Percentiles rank a stretch among this genome's conserved stretches.
Evolutionary conservation across 2,329 filamentous ascomycete species (phyloP).

Genomic region (Penicillium sp.): DNA sequence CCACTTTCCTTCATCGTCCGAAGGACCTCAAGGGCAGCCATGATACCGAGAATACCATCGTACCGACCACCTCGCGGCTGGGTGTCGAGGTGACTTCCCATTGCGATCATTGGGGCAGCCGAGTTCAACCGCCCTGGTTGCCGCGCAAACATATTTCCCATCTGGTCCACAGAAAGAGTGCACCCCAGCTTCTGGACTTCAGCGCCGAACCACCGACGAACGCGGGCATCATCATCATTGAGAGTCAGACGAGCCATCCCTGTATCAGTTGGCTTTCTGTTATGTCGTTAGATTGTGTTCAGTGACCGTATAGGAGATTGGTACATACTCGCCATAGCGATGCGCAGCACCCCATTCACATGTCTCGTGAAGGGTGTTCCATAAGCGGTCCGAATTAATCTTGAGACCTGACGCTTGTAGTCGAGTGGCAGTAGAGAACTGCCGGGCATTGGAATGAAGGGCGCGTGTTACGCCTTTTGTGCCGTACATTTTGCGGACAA

Average conservation of each 20-base stretch:
- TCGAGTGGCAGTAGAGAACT: conserved; percentile 11
- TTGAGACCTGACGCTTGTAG: conserved; percentile 18
- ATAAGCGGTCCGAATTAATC: conserved; percentile 23
- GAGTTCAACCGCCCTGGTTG: conserved; percentile 16
- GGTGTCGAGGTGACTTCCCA: conserved; percentile 39
- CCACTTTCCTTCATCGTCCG: conserved; percentile 56
- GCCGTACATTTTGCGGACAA: conserved; percentile 7
- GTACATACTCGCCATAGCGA: conserved; percentile 24
- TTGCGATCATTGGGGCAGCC: conserved; percentile 29
- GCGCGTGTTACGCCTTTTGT: conserved; percentile 3
- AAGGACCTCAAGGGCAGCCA: conserved; percentile 61
- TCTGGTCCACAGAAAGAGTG: conserved; percentile 55
- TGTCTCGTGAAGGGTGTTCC: conserved; percentile 26
- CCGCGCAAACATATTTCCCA: conserved; percentile 37
- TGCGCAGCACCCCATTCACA: conserved; percentile 28
- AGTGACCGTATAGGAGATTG: neutral
- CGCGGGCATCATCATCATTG: conserved; percentile 58
- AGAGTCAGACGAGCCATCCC: conserved; percentile 65
- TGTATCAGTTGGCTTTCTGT: conserved; percentile 20
- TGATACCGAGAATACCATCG: conserved; percentile 64
- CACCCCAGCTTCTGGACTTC: conserved; percentile 55
- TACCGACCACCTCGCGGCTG: conserved; percentile 44
- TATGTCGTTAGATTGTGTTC: neutral
- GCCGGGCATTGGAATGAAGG: conserved; percentile 7
- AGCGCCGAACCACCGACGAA: conserved; percentile 60